Base-by-base conservation (phyloP, 441 rosid species). In the Pelargonium fulgidum region DNA sequence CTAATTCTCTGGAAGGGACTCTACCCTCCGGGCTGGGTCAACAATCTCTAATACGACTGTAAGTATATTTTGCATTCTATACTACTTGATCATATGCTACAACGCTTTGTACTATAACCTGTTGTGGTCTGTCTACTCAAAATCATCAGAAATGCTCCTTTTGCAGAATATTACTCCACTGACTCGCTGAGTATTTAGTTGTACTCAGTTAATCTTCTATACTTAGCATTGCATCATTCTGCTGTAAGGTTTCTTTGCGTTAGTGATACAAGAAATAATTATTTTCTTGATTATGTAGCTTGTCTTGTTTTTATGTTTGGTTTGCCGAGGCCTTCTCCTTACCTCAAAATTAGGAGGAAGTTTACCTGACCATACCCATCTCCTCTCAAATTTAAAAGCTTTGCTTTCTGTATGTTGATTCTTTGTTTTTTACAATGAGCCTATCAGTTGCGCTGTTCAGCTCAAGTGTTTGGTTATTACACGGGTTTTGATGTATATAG, bases 1-100 rank as follows among this genome's bases (percentile, higher is more conserved):
- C 90, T 66, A 94, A 94, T 75, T 79, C 92, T 67, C 83, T 94
- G 77, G 89, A 65, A 50, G 91, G 96, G 74, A 65, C 76, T 74
- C 79, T 94, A 73, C 98, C 99, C 36, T 44, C 79, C 36, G 96
- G 89, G 66, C 83, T 94, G 17, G 97, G 98, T 75, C 91, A 87
- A 74, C 79, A 84, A 72, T 81, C 93, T 75, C 97, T 94, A 65
- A 79, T 71, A 65, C 81, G 75, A 64, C 76, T 94, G 99, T 94
- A 92, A 90, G 98, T 86, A 56, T 19, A 19, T 20, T 16, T 14
- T 54, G 17, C 24, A 24, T 54, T 52, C 20, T 16, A 20, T 54
- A 54, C 10, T 16, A 16, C 42, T 39, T 7, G 42, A 39, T 39
- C 9, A 39, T 39, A 39, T 39, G 42, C 42, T 39, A 39, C 1